phyloP scores from a whole-genome alignment of 1,284 basidiomycete genomes.

The Cryptococcus sp. region DNA sequence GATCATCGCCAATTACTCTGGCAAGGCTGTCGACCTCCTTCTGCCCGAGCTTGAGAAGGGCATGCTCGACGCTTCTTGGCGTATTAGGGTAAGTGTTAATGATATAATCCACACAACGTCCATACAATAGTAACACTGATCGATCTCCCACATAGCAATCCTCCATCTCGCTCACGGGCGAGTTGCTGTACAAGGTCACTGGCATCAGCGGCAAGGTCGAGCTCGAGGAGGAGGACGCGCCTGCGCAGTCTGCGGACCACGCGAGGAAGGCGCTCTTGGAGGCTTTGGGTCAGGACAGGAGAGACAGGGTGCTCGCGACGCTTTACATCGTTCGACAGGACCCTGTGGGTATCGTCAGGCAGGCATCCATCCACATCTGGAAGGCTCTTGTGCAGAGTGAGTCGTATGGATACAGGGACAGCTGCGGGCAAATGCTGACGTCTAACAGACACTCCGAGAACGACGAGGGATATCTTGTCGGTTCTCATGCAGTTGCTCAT shows the following conservation, averaged over 20 bases:
- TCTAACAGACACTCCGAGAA: slow-evolving; percentile 42
- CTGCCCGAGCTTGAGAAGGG: slow-evolving; percentile 92
- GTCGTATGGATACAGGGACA: slow-evolving; percentile 6
- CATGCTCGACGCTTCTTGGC: slow-evolving; percentile 92
- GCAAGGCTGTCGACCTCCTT: slow-evolving; percentile 86
- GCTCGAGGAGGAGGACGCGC: slow-evolving; percentile 72
- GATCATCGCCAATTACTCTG: slow-evolving; percentile 95
- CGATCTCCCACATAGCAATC: slow-evolving; percentile 61
- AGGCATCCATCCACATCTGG: slow-evolving; percentile 95
- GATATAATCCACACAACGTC: neutral
- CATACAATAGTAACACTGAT: neutral
- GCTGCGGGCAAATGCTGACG: slow-evolving; percentile 6
- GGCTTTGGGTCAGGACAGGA: slow-evolving; percentile 80
- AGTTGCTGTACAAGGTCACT: slow-evolving; percentile 95
- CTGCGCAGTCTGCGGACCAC: slow-evolving; percentile 65
- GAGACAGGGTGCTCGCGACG: slow-evolving; percentile 85
- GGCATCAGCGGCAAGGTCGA: slow-evolving; percentile 91
- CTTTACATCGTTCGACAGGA: slow-evolving; percentile 95
- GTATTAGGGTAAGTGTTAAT: slow-evolving; percentile 72
- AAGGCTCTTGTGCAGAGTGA: slow-evolving; percentile 88
- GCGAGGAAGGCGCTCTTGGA: slow-evolving; percentile 83
- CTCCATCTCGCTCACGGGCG: slow-evolving; percentile 92
- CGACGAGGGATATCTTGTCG: slow-evolving; percentile 90
- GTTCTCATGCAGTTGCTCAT: slow-evolving; percentile 77
- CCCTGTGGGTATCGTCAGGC: slow-evolving; percentile 81